Evolutionary conservation across 805 yeast species (phyloP).

Genomic region (Starmerella khaoyaiensis): DNA sequence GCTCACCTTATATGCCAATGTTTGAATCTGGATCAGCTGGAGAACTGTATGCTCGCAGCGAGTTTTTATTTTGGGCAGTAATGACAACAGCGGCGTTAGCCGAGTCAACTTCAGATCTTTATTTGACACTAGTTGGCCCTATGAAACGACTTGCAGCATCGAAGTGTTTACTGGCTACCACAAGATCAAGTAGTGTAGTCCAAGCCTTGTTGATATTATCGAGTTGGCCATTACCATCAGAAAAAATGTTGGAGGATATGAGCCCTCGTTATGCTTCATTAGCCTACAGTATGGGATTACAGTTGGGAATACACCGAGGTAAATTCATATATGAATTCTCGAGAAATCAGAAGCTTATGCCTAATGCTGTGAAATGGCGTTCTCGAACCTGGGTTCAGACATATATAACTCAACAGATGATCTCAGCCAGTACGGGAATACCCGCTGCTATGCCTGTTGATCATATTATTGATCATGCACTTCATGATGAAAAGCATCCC

Average conservation of each 20-base stretch:
- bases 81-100: conserved; percentile 74
- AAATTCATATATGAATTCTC: conserved; percentile 83
- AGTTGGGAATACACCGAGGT: conserved; percentile 82
- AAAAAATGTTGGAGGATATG: conserved; percentile 82
- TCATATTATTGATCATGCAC: conserved; percentile 64
- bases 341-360: conserved; percentile 74
- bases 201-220: conserved; percentile 78
- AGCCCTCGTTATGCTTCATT: conserved; percentile 78
- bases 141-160: conserved; percentile 81
- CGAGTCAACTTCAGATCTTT: conserved; percentile 75
- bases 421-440: conserved; percentile 77
- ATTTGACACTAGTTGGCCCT: conserved; percentile 58
- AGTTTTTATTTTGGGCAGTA: conserved; percentile 79
- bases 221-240: conserved; percentile 88
- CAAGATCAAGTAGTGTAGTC: conserved; percentile 84
- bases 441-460: conserved; percentile 82
- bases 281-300: conserved; percentile 73
- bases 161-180: conserved; percentile 86
- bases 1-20: conserved; percentile 69
- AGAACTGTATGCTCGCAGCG: conserved; percentile 71
- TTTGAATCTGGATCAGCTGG: conserved; percentile 56
- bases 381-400: conserved; percentile 86
- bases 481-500: conserved; percentile 42
- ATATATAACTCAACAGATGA: conserved; percentile 76
- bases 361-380: conserved; percentile 89